phyloP scores from a whole-genome alignment of 768 basidiomycete genomes.

The Leccinum fibrillosum region DNA sequence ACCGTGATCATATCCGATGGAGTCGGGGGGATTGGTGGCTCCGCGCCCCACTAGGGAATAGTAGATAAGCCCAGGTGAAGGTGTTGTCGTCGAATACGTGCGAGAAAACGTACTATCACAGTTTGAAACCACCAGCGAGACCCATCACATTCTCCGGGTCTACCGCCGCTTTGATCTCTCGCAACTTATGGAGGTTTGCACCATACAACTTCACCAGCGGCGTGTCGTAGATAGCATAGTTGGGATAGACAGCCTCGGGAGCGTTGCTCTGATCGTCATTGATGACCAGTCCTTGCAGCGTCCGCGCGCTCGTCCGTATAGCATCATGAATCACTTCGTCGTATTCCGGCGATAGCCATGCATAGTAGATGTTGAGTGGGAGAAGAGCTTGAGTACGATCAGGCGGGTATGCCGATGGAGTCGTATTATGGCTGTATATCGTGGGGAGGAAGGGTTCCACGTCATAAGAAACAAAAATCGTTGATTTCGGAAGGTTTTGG shows the following conservation, averaged over 20 bases:
- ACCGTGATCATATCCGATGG: neutral
- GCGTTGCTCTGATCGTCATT: constrained; percentile 29
- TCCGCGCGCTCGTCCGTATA: constrained; percentile 33
- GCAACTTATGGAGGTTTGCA: neutral
- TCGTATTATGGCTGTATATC: constrained; percentile 35
- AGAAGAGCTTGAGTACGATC: constrained; percentile 32
- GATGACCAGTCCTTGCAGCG: constrained; percentile 37
- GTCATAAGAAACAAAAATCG: constrained; percentile 10
- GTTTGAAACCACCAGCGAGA: neutral
- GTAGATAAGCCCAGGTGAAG: neutral
- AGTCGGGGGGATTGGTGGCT: neutral
- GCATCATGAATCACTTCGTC: constrained; percentile 33
- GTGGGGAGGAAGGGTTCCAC: constrained; percentile 52
- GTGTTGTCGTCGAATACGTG: neutral
- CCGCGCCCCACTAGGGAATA: neutral
- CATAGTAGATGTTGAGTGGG: constrained; percentile 46
- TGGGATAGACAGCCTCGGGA: neutral
- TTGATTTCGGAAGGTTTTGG: neutral
- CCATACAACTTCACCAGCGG: neutral
- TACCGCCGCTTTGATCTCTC: neutral
- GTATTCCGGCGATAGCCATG: neutral
- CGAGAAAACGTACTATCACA: neutral
- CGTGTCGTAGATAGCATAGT: neutral
- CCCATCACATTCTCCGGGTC: neutral
- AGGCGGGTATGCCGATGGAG: constrained; percentile 45